Evolutionary conservation across 805 yeast species (phyloP).

Genomic region (Grigorovia humatica): DNA sequence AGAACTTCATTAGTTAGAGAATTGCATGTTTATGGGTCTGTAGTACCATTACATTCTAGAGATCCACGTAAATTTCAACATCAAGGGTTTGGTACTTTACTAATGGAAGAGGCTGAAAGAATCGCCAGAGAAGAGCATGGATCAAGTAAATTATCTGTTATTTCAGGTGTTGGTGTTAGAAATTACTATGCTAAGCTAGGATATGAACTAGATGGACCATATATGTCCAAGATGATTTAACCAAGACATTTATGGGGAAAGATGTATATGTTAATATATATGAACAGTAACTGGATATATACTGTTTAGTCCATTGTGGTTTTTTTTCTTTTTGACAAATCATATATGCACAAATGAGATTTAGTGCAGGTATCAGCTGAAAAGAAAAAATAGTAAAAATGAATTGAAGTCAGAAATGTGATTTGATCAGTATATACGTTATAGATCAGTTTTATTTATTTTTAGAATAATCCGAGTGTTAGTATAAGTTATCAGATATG

Average conservation of each 20-base stretch:
- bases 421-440: too few species aligned
- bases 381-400: too few species aligned
- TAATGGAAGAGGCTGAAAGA: slow-evolving; percentile 98
- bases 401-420: too few species aligned
- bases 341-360: too few species aligned
- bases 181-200: slow-evolving; percentile 91
- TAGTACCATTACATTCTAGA: slow-evolving; percentile 89
- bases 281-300: not conserved
- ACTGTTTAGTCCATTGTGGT: not conserved
- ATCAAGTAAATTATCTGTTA: slow-evolving; percentile 80
- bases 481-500: too few species aligned
- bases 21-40: slow-evolving; percentile 93
- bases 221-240: slow-evolving; percentile 65
- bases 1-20: slow-evolving; percentile 94
- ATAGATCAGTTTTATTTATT: too few species aligned
- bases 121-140: slow-evolving; percentile 95
- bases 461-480: too few species aligned
- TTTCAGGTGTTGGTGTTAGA: slow-evolving; percentile 95
- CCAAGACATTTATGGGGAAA: too few species aligned
- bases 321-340: too few species aligned
- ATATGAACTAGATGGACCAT: slow-evolving; percentile 89
- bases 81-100: slow-evolving; percentile 94
- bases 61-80: slow-evolving; percentile 98
- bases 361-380: too few species aligned
- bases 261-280: not conserved